These are phyloP conservation scores for Yarrowia galli DNA, from an alignment of 1,139 yeast species.

Conservation along the genomic window DNA sequence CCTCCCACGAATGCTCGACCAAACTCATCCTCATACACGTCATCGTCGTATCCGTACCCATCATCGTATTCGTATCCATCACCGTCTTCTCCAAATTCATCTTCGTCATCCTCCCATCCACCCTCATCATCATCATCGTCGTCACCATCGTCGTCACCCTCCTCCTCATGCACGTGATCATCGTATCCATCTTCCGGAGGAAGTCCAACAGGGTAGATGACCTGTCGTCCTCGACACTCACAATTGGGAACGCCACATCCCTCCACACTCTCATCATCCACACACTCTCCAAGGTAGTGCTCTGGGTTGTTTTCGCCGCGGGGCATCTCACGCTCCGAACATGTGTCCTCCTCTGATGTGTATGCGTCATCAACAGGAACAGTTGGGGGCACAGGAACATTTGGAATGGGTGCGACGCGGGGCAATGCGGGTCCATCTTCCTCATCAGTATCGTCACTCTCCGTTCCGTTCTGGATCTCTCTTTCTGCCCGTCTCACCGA, in stretches of 20 bases:
- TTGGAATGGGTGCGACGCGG: neutral
- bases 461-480: slow-evolving; percentile 13
- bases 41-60: neutral
- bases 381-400: neutral
- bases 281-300: neutral
- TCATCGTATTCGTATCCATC: neutral
- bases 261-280: slow-evolving; percentile 1
- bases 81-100: neutral
- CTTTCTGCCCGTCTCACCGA: neutral
- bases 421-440: neutral
- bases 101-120: neutral
- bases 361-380: neutral
- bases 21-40: slow-evolving; percentile 2
- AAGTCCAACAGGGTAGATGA: slow-evolving; percentile 5
- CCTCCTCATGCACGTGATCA: neutral
- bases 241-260: neutral
- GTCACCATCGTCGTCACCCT: neutral
- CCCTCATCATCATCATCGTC: neutral
- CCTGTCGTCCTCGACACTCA: slow-evolving; percentile 2
- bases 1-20: slow-evolving; percentile 4
- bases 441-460: slow-evolving; percentile 16
- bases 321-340: neutral
- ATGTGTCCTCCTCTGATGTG: slow-evolving; percentile 11
- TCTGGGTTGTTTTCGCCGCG: neutral
- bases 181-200: neutral